Evolutionary conservation across 2,329 filamentous ascomycete species (phyloP).

Genomic region (Coniella vitis): DNA sequence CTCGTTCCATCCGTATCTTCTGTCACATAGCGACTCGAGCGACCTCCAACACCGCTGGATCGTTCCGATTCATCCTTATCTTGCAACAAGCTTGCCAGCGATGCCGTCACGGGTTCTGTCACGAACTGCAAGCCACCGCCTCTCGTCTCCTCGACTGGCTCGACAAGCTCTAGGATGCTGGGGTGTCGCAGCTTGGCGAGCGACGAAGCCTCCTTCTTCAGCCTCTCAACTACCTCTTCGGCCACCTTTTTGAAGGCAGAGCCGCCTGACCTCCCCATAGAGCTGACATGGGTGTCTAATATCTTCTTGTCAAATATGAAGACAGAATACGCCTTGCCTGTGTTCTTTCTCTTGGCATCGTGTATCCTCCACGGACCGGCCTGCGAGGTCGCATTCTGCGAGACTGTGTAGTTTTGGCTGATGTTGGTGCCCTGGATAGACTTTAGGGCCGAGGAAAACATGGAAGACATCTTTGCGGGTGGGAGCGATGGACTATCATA

Average conservation of each 20-base stretch:
- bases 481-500: constrained; percentile 17
- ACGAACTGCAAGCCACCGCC: constrained; percentile 92
- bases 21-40: constrained; percentile 72
- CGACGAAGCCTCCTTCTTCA: constrained; percentile 87
- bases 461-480: constrained; percentile 35
- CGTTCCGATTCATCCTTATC: constrained; percentile 88
- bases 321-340: constrained; percentile 79
- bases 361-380: constrained; percentile 96
- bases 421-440: constrained; percentile 89
- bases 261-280: constrained; percentile 53
- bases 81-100: constrained; percentile 71
- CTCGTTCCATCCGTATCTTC: constrained; percentile 70
- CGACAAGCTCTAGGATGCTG: constrained; percentile 83
- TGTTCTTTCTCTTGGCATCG: constrained; percentile 95
- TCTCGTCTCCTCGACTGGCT: constrained; percentile 91
- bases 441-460: constrained; percentile 93
- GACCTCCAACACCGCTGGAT: constrained; percentile 58
- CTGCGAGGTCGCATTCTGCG: constrained; percentile 65
- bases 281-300: constrained; percentile 62
- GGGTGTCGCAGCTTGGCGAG: constrained; percentile 86
- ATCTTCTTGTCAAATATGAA: constrained; percentile 92
- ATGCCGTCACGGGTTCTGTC: constrained; percentile 84
- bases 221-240: constrained; percentile 82
- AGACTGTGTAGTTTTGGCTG: constrained; percentile 80
- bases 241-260: constrained; percentile 70